A percentile compares a stretch with the other conserved stretches of the same genome.
Evolutionary conservation across 495 filamentous ascomycete species (phyloP).

Genomic region (Aspergillus baeticus): DNA sequence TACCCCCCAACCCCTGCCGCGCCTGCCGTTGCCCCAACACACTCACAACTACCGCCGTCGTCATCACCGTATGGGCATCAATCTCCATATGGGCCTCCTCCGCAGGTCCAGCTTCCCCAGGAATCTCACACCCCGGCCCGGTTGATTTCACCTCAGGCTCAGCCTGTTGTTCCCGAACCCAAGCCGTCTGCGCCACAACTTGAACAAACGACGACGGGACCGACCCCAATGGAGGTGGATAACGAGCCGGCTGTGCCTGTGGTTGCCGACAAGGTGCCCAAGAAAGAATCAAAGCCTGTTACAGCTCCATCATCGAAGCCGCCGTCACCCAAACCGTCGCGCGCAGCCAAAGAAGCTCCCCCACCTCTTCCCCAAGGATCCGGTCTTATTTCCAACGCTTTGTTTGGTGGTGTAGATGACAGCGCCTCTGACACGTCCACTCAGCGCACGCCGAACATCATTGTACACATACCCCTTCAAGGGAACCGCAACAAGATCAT

Average conservation of each 20-base stretch:
- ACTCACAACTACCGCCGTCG: conserved; percentile 23
- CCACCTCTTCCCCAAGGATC: conserved; percentile 62
- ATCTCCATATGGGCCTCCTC: conserved; percentile 29
- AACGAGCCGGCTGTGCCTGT: conserved; percentile 23
- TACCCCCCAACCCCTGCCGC: conserved; percentile 31
- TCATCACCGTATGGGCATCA: conserved; percentile 26
- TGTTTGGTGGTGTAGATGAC: conserved; percentile 58
- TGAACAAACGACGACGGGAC: conserved; percentile 12
- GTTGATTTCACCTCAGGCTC: conserved; percentile 20
- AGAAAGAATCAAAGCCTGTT: conserved; percentile 42
- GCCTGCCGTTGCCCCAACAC: conserved; percentile 22
- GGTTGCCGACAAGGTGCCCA: conserved; percentile 14
- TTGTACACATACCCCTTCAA: conserved; percentile 76
- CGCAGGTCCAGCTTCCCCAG: conserved; percentile 23
- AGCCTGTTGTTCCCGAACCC: conserved; percentile 7
- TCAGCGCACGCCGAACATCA: conserved; percentile 72
- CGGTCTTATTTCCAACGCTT: conserved; percentile 62
- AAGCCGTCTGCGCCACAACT: conserved; percentile 8
- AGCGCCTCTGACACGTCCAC: conserved; percentile 31
- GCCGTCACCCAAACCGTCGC: conserved; percentile 57
- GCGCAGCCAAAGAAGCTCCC: conserved; percentile 52
- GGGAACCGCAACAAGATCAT: conserved; percentile 84
- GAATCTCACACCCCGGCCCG: conserved; percentile 23
- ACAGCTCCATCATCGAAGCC: conserved; percentile 56
- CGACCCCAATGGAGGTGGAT: conserved; percentile 43